Percentiles rank a stretch among this genome's conserved stretches.
These are phyloP conservation scores for Leptographium lundbergii DNA, from an alignment of 2,329 filamentous ascomycete genomes.

Conservation along the genomic window DNA sequence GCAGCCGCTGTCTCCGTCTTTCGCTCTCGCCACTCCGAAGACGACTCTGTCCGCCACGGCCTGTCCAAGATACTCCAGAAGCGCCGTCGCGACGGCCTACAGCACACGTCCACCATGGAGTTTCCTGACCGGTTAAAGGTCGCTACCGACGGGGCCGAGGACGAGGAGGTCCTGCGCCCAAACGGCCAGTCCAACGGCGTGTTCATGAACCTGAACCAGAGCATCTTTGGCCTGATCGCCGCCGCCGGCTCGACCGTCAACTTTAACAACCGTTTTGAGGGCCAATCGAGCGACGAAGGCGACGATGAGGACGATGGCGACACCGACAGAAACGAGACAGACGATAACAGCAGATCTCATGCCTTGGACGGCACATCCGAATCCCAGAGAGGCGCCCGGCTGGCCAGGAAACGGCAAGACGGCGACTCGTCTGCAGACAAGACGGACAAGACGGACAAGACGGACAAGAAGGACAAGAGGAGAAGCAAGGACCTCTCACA, in stretches of 20 bases:
- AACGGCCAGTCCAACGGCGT: conserved; percentile 32
- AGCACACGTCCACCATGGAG: conserved; percentile 27
- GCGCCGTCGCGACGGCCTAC: conserved; percentile 26
- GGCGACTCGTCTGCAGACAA: background rate
- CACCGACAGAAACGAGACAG: background rate
- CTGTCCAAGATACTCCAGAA: conserved; percentile 27
- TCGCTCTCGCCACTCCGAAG: background rate
- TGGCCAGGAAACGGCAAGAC: background rate
- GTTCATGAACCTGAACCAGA: conserved; percentile 77
- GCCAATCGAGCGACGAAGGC: conserved; percentile 69
- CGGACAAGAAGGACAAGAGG: conserved; percentile 1
- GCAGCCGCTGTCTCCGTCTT: background rate
- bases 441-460: background rate
- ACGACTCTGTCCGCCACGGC: background rate
- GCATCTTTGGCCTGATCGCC: conserved; percentile 84
- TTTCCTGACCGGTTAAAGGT: conserved; percentile 32
- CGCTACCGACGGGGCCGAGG: conserved; percentile 31
- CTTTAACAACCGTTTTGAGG: conserved; percentile 71
- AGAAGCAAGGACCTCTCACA: conserved; percentile 17
- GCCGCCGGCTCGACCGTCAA: conserved; percentile 74
- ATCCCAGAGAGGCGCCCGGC: background rate
- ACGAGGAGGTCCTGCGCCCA: conserved; percentile 35
- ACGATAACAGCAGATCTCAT: conserved; percentile 27
- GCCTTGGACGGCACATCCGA: conserved; percentile 50
- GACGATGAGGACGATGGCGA: conserved; percentile 22